Percentiles rank a stretch among this genome's conserved stretches.
Conservation (phyloP, 768 basidiomycete species). For the Phlegmacium glaucopus region DNA sequence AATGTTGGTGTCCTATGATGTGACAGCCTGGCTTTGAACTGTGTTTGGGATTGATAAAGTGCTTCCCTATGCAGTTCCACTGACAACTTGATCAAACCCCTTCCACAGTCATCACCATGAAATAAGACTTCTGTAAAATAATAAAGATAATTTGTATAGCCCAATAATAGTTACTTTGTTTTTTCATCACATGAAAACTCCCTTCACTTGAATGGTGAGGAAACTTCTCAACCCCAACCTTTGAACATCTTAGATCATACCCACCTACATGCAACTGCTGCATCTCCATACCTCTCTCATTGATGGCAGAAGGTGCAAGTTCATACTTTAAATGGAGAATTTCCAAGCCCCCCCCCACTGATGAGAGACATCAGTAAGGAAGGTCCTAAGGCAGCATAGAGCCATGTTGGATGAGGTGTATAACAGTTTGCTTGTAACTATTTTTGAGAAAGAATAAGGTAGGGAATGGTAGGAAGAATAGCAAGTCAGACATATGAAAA, state of each 20-base stretch:
- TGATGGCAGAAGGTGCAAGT: constrained; percentile 7
- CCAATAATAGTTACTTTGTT: constrained; percentile 42
- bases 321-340: constrained; percentile 48
- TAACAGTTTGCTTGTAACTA: constrained; percentile 83
- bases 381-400: constrained; percentile 65
- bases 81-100: constrained; percentile 46
- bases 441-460: neutral
- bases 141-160: neutral
- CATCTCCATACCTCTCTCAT: constrained; percentile 15
- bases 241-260: constrained; percentile 63
- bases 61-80: constrained; percentile 46
- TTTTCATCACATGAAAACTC: constrained; percentile 67
- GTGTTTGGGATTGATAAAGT: constrained; percentile 35
- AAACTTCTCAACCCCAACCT: constrained; percentile 71
- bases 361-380: constrained; percentile 49
- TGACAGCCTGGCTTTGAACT: constrained; percentile 49
- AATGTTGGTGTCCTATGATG: constrained; percentile 54
- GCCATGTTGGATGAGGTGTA: constrained; percentile 74
- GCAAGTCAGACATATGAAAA: constrained; percentile 56
- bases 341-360: constrained; percentile 50
- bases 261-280: constrained; percentile 62
- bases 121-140: constrained; percentile 63
- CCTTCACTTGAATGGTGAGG: constrained; percentile 43
- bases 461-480: neutral
- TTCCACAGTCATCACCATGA: constrained; percentile 81